Evolutionary conservation across 768 basidiomycete genomes (phyloP).

Genomic region (Auricularia cornea): DNA sequence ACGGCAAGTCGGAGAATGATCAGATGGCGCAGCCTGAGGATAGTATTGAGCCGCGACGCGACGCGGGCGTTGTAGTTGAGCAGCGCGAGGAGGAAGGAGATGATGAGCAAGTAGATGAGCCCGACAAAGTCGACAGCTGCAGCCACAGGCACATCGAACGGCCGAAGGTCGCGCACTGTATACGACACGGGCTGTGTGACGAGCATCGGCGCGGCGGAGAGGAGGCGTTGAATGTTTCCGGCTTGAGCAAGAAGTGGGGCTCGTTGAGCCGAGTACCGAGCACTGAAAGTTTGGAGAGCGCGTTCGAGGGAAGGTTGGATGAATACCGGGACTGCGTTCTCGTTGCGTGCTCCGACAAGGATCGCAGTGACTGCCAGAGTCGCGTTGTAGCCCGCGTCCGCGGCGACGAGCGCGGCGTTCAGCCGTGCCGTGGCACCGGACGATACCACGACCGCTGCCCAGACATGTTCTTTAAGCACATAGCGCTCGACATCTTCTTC

Average conservation of each 20-base stretch:
- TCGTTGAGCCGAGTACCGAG: constrained; percentile 25
- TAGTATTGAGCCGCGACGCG: background rate
- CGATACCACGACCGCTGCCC: constrained; percentile 43
- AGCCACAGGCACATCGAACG: constrained; percentile 48
- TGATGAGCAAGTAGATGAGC: constrained; percentile 24
- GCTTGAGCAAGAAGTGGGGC: constrained; percentile 19
- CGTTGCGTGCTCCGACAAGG: constrained; percentile 43
- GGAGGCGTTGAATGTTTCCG: constrained; percentile 29
- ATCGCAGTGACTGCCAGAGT: constrained; percentile 42
- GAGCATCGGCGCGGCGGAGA: constrained; percentile 40
- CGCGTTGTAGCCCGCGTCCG: constrained; percentile 39
- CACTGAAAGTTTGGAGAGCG: background rate
- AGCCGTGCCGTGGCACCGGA: constrained; percentile 20
- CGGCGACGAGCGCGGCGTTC: constrained; percentile 12
- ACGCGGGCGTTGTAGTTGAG: constrained; percentile 24
- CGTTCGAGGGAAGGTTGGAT: background rate
- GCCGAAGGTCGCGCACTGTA: constrained; percentile 39
- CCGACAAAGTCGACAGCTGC: constrained; percentile 24
- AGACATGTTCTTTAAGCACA: constrained; percentile 42
- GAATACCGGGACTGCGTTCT: constrained; percentile 28
- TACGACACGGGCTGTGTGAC: constrained; percentile 43
- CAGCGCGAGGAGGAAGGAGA: constrained; percentile 14
- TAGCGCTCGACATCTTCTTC: constrained; percentile 35
- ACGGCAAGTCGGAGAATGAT: background rate
- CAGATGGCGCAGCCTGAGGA: background rate